A percentile compares a stretch with the other conserved stretches of the same genome.
Evolutionary conservation across 2,329 filamentous ascomycete species (phyloP).

Genomic region (Phialophora verrucosa): DNA sequence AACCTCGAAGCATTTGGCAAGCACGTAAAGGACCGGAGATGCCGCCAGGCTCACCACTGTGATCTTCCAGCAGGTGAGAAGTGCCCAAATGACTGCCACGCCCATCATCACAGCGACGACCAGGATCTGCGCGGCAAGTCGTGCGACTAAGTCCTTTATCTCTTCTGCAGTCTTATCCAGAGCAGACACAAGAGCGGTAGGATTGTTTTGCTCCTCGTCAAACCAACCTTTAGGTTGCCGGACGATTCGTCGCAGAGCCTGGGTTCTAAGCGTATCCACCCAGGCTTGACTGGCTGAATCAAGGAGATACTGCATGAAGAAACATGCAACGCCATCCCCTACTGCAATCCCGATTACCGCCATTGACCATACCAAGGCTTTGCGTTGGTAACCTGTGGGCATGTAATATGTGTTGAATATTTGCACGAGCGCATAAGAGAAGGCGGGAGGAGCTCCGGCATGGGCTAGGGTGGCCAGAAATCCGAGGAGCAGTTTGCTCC

Average conservation of each 20-base stretch:
- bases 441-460: conserved; percentile 72
- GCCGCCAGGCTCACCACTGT: conserved; percentile 76
- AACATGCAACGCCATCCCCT: conserved; percentile 69
- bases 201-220: conserved; percentile 68
- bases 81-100: conserved; percentile 75
- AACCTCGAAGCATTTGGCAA: conserved; percentile 69
- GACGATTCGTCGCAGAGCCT: conserved; percentile 72
- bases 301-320: conserved; percentile 71
- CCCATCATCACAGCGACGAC: conserved; percentile 70
- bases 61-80: conserved; percentile 77
- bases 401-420: conserved; percentile 74
- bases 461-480: conserved; percentile 67
- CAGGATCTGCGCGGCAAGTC: conserved; percentile 74
- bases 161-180: conserved; percentile 86
- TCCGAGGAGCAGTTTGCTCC: conserved; percentile 63
- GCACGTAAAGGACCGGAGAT: conserved; percentile 68
- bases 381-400: conserved; percentile 53
- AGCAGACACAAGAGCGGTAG: conserved; percentile 68
- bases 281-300: conserved; percentile 76
- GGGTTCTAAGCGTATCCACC: conserved; percentile 72
- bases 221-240: conserved; percentile 82
- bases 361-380: conserved; percentile 70
- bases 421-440: conserved; percentile 76
- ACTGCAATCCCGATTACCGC: conserved; percentile 71
- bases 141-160: conserved; percentile 79